phyloP scores from a whole-genome alignment of 768 basidiomycete genomes.

The Psilocybe cubensis region DNA sequence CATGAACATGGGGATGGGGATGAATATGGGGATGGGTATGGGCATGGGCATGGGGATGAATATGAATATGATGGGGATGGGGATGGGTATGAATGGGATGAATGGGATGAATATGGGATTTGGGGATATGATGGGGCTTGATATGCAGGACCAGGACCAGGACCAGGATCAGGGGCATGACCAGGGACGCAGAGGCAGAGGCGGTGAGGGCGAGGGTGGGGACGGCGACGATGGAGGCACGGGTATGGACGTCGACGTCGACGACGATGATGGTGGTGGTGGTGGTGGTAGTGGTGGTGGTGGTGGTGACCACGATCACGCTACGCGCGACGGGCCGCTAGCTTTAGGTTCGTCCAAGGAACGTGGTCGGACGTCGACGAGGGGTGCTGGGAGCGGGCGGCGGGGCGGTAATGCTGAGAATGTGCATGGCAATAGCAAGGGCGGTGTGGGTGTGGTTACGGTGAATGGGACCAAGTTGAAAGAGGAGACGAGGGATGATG shows the following conservation, averaged over 20 bases:
- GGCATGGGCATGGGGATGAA: not conserved
- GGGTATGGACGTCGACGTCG: too few relatives aligned
- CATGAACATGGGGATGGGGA: not conserved
- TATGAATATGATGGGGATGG: not conserved
- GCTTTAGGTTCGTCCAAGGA: not conserved
- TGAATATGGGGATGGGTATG: too few relatives aligned
- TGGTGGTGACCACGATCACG: too few relatives aligned
- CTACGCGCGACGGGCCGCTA: too few relatives aligned
- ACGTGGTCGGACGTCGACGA: not conserved
- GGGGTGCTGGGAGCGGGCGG: conserved; percentile 1
- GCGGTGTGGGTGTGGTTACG: not conserved
- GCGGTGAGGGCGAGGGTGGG: conserved; percentile 22
- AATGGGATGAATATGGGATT: conserved; percentile 16
- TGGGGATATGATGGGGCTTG: conserved; percentile 21
- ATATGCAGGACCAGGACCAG: conserved; percentile 13
- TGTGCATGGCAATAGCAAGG: not conserved
- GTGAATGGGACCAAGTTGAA: conserved; percentile 6
- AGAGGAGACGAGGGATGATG: conserved; percentile 18
- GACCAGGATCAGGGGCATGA: conserved; percentile 18
- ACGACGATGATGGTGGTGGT: too few relatives aligned
- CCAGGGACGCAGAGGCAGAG: conserved; percentile 22
- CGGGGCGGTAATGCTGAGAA: not conserved
- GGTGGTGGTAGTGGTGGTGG: too few relatives aligned
- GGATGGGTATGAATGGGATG: conserved; percentile 1
- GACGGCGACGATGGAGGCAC: too few relatives aligned